Conservation (phyloP, 495 filamentous ascomycete genomes). For the Bombardia bombarda region DNA sequence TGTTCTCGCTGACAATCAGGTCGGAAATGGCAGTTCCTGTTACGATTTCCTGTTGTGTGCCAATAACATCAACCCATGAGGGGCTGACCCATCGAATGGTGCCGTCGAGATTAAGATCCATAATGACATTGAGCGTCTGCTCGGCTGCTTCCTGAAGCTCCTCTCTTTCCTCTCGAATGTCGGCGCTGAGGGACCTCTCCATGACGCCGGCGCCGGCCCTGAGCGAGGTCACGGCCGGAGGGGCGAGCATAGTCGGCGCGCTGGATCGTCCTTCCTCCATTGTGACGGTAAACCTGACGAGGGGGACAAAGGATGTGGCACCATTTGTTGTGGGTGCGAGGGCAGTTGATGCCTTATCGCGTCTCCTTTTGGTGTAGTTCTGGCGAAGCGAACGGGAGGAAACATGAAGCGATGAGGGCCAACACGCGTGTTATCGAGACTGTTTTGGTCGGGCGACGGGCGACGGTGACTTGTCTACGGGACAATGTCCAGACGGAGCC, state of each 20-base stretch:
- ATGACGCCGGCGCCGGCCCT: constrained; percentile 39
- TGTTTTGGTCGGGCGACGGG: constrained; percentile 16
- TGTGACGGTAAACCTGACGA: constrained; percentile 16
- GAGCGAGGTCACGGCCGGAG: constrained; percentile 40
- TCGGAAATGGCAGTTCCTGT: constrained; percentile 72
- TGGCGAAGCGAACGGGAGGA: background rate
- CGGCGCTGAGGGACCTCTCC: constrained; percentile 46
- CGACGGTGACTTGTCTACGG: constrained; percentile 1
- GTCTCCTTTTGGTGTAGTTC: constrained; percentile 4
- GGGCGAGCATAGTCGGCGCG: constrained; percentile 30
- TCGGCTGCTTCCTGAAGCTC: constrained; percentile 93
- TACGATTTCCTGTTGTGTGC: constrained; percentile 64
- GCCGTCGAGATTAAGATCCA: constrained; percentile 84
- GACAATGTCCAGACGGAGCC: constrained; percentile 11
- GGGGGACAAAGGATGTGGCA: constrained; percentile 3
- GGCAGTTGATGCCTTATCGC: constrained; percentile 2
- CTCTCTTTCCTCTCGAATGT: constrained; percentile 66
- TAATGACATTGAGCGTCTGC: constrained; percentile 89
- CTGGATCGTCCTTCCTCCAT: constrained; percentile 37
- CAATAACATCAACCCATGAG: constrained; percentile 92
- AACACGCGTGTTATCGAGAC: background rate
- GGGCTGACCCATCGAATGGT: constrained; percentile 91
- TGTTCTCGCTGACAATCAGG: constrained; percentile 66
- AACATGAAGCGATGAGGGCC: background rate
- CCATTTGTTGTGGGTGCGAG: constrained; percentile 11